Evolutionary conservation across 371 early-diverging fungal genomes (phyloP).

Genomic region (Mortierella sp.): DNA sequence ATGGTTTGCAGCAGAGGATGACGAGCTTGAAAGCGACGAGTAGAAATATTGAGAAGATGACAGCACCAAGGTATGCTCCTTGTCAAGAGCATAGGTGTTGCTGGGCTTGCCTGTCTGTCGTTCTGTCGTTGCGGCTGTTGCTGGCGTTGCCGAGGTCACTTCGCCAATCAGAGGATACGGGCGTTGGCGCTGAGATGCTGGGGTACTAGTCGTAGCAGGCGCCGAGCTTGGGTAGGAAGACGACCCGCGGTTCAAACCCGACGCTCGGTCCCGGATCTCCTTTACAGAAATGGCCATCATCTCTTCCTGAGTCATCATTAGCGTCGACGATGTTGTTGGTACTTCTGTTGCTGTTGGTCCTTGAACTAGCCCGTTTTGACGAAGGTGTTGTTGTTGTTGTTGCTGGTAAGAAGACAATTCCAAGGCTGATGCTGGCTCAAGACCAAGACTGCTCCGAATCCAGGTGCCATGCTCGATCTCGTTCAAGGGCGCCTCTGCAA

Average conservation of each 20-base stretch:
- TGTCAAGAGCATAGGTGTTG: background rate
- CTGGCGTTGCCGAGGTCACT: background rate
- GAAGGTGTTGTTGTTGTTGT: background rate
- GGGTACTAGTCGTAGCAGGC: background rate
- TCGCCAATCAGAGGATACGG: background rate
- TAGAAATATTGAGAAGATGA: background rate
- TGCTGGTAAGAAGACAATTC: background rate
- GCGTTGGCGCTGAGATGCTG: background rate
- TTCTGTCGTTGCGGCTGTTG: background rate
- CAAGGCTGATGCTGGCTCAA: background rate
- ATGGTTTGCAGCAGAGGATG: background rate
- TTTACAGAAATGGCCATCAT: background rate
- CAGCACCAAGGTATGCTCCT: background rate
- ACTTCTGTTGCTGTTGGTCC: background rate
- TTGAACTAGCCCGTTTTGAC: background rate
- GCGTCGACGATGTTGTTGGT: background rate
- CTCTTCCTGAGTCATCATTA: background rate
- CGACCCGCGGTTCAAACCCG: slow-evolving; percentile 3
- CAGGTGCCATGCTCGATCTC: background rate
- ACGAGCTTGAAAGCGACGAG: background rate
- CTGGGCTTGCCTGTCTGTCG: background rate
- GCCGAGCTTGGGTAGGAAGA: background rate
- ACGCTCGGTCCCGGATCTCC: background rate
- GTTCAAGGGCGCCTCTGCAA: background rate
- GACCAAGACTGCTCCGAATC: background rate